These are phyloP conservation scores for Pseudogymnoascus sp. DNA, from an alignment of 2,329 filamentous ascomycete genomes.

Conservation along the genomic window DNA sequence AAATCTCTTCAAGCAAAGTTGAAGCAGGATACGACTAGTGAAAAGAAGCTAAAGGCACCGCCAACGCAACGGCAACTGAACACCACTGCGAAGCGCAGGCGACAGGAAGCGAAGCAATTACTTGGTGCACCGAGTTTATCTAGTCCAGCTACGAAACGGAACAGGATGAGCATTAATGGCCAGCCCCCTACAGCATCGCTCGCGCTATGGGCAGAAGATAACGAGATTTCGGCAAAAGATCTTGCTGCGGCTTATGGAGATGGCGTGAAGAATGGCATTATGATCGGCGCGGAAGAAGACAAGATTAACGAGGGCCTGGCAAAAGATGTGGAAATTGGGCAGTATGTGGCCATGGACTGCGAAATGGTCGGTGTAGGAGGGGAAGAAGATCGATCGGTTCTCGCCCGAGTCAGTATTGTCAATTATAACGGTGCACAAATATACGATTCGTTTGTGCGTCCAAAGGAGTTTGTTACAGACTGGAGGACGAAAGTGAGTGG, in stretches of 20 bases:
- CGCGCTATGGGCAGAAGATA: constrained; percentile 53
- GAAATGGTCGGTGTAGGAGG: constrained; percentile 93
- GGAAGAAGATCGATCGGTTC: constrained; percentile 60
- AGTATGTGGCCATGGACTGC: constrained; percentile 90
- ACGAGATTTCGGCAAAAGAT: constrained; percentile 52
- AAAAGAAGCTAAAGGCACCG: constrained; percentile 27
- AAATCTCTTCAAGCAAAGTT: constrained; percentile 62
- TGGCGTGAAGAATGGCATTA: constrained; percentile 41
- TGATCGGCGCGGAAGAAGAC: constrained; percentile 38
- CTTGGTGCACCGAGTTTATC: constrained; percentile 11
- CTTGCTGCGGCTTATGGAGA: constrained; percentile 56
- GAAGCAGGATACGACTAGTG: constrained; percentile 36
- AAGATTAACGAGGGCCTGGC: constrained; percentile 58
- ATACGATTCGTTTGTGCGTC: constrained; percentile 87
- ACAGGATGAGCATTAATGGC: constrained; percentile 46
- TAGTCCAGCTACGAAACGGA: constrained; percentile 12
- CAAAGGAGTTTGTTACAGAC: constrained; percentile 71
- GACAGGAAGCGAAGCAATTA: constrained; percentile 22
- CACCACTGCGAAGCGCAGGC: constrained; percentile 28
- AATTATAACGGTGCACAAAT: constrained; percentile 90
- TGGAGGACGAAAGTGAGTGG: constrained; percentile 86
- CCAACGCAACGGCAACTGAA: constrained; percentile 26
- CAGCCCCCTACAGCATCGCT: constrained; percentile 43
- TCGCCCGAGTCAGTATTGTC: constrained; percentile 83
- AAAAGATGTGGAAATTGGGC: constrained; percentile 62